phyloP scores from a whole-genome alignment of 208 protist species.

The Sergeia podlipaevii region DNA sequence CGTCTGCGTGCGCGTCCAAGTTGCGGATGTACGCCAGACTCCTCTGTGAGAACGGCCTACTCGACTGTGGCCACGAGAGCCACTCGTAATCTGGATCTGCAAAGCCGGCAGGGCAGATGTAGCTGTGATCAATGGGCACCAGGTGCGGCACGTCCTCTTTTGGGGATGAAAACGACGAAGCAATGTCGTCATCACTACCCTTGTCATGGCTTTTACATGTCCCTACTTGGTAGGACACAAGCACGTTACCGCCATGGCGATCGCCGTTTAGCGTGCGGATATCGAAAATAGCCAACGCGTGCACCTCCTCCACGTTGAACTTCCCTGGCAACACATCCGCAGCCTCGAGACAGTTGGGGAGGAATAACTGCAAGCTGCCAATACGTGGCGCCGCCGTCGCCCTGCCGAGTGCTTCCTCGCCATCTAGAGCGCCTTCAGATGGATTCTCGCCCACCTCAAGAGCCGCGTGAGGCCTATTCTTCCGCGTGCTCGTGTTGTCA shows the following conservation, averaged over 20 bases:
- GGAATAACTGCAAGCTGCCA: conserved; percentile 57
- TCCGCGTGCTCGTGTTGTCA: too few species aligned
- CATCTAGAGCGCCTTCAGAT: too few species aligned
- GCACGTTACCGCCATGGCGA: conserved; percentile 73
- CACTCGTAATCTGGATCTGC: conserved; percentile 83
- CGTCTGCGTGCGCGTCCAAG: conserved; percentile 55
- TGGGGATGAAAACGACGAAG: not conserved
- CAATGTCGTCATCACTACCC: not conserved
- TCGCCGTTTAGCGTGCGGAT: conserved; percentile 75
- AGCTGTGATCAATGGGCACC: conserved; percentile 86
- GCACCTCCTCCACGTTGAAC: conserved; percentile 59
- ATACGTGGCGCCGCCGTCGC: conserved; percentile 11
- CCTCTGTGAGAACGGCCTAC: conserved; percentile 40
- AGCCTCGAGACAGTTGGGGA: conserved; percentile 44
- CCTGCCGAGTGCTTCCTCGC: too few species aligned
- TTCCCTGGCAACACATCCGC: conserved; percentile 52
- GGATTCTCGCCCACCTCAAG: too few species aligned
- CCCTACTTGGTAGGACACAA: conserved; percentile 22
- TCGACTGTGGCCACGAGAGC: conserved; percentile 75
- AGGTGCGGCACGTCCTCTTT: conserved; percentile 18
- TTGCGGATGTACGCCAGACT: conserved; percentile 41
- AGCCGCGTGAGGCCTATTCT: too few species aligned
- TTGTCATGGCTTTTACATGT: not conserved
- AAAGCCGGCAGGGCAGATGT: conserved; percentile 70
- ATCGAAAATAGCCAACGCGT: conserved; percentile 71